Conservation (phyloP, 2,329 filamentous ascomycete genomes). For the Aspergillus fructus region DNA sequence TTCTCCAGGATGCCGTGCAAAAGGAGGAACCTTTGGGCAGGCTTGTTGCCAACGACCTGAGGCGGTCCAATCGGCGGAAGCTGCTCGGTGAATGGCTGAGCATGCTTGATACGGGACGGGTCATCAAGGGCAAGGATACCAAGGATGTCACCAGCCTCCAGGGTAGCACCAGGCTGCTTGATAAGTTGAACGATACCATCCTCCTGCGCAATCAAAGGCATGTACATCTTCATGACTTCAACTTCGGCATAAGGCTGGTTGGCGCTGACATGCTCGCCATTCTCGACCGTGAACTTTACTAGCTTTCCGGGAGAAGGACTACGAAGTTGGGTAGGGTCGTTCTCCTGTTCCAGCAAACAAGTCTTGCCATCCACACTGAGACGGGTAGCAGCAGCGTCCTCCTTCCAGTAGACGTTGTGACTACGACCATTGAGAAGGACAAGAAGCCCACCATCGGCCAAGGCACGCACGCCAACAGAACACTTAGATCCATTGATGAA, state of each 20-base stretch:
- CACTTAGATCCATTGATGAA: conserved; percentile 99
- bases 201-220: conserved; percentile 92
- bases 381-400: conserved; percentile 93
- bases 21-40: conserved; percentile 79
- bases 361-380: conserved; percentile 98
- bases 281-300: conserved; percentile 96
- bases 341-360: conserved; percentile 95
- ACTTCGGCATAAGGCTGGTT: conserved; percentile 95
- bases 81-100: conserved; percentile 87
- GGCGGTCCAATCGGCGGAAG: conserved; percentile 84
- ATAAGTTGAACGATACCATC: conserved; percentile 96
- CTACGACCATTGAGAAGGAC: conserved; percentile 87
- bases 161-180: conserved; percentile 97
- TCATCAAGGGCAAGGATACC: conserved; percentile 95
- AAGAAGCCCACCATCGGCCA: conserved; percentile 90
- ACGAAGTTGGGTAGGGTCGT: conserved; percentile 94
- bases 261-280: conserved; percentile 86
- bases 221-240: conserved; percentile 99
- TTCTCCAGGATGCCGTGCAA: conserved; percentile 77
- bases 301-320: conserved; percentile 96
- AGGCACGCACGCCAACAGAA: conserved; percentile 84
- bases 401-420: conserved; percentile 99
- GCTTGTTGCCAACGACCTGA: conserved; percentile 85
- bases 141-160: conserved; percentile 97
- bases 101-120: conserved; percentile 93